A percentile compares a stretch with the other conserved stretches of the same genome.
Conservation (phyloP, 1,139 yeast genomes). For the Candida sp. region DNA sequence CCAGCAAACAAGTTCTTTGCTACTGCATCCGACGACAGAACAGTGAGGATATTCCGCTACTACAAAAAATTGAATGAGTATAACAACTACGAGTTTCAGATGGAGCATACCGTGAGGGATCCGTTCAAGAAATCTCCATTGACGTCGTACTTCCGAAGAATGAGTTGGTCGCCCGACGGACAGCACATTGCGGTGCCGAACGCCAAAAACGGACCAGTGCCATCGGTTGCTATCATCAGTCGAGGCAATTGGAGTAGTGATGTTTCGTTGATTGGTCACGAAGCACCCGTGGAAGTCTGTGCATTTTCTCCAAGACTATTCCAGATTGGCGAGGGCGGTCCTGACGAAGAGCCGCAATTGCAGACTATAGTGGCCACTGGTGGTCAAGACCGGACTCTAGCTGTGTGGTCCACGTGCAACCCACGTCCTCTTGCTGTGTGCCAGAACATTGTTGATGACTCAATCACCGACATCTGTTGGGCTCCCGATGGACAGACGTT, state of each 20-base stretch:
- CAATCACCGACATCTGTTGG: conserved; percentile 81
- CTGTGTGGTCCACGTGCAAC: conserved; percentile 69
- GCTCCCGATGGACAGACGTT: conserved; percentile 75
- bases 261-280: conserved; percentile 90
- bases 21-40: conserved; percentile 94
- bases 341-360: conserved; percentile 18
- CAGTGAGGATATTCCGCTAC: conserved; percentile 85
- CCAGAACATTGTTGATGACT: conserved; percentile 59
- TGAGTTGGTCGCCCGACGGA: conserved; percentile 99
- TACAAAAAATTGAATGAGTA: conserved; percentile 66
- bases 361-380: conserved; percentile 74
- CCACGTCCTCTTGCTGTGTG: conserved; percentile 69
- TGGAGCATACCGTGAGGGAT: conserved; percentile 80
- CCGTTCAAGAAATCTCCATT: conserved; percentile 92
- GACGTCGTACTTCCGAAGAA: conserved; percentile 88
- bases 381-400: conserved; percentile 77
- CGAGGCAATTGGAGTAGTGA: conserved; percentile 96
- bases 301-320: conserved; percentile 81
- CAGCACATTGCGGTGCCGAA: conserved; percentile 96
- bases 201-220: conserved; percentile 96
- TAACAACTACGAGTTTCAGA: conserved; percentile 79
- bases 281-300: conserved; percentile 96
- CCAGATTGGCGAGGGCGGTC: conserved; percentile 27
- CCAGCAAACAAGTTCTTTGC: conserved; percentile 99
- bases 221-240: conserved; percentile 85